A percentile compares a stretch with the other conserved stretches of the same genome.
Conservation (phyloP, 164 flowering plant genomes). For the Stephania japonica region DNA sequence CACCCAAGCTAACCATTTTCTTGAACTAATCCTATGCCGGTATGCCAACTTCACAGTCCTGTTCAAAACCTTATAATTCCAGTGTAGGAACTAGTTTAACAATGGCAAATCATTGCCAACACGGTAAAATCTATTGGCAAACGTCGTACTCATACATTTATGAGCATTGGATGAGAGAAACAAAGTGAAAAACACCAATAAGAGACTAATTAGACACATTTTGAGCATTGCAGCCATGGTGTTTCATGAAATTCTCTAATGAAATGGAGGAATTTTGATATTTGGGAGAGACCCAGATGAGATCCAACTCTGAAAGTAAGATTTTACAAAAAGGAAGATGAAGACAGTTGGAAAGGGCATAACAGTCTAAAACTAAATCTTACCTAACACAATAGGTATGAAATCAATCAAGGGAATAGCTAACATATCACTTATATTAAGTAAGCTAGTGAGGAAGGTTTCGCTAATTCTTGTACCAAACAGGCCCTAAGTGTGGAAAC, state of each 20-base stretch:
- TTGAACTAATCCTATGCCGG: conserved; percentile 12
- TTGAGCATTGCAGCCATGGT: conserved; percentile 9
- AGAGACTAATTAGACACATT: conserved; percentile 9
- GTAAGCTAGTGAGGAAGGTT: too few relatives aligned
- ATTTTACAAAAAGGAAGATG: conserved; percentile 2
- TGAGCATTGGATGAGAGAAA: conserved; percentile 28
- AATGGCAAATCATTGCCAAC: conserved; percentile 24
- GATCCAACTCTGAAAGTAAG: not conserved
- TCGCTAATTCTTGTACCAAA: too few relatives aligned
- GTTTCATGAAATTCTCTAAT: not conserved
- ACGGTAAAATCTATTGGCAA: conserved; percentile 9
- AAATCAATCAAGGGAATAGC: too few relatives aligned
- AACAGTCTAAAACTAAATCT: too few relatives aligned
- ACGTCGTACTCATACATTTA: conserved; percentile 19
- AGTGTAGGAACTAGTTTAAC: conserved; percentile 27
- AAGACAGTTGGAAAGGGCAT: too few relatives aligned
- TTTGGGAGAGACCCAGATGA: conserved; percentile 5
- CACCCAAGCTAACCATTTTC: conserved; percentile 42
- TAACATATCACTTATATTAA: too few relatives aligned
- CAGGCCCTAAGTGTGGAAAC: too few relatives aligned
- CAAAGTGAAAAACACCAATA: conserved; percentile 7
- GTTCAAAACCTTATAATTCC: conserved; percentile 21
- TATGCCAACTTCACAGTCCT: conserved; percentile 23
- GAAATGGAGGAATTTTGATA: conserved; percentile 1
- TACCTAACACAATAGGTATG: too few relatives aligned